Conservation (phyloP, 805 yeast species). For the Saccharomycopsis sp. region DNA sequence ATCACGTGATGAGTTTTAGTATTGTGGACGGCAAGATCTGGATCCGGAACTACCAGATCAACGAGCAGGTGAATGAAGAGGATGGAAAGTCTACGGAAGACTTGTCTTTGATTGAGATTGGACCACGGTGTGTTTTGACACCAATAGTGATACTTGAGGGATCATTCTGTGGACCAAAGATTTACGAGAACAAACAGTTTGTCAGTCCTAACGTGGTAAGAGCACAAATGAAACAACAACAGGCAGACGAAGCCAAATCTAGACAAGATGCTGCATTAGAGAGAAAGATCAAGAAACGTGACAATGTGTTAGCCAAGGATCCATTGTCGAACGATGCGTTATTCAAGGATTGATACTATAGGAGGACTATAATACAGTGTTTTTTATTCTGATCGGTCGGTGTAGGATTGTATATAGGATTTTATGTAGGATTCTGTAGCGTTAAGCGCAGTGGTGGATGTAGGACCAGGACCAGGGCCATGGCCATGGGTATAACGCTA, state of each 20-base stretch:
- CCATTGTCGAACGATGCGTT: slow-evolving; percentile 75
- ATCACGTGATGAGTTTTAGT: slow-evolving; percentile 89
- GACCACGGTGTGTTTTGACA: slow-evolving; percentile 93
- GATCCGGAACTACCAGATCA: slow-evolving; percentile 91
- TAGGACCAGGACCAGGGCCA: no score
- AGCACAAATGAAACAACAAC: slow-evolving; percentile 75
- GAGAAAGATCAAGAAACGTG: slow-evolving; percentile 70
- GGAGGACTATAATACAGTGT: slow-evolving; percentile 5
- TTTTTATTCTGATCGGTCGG: not conserved
- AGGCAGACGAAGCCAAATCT: slow-evolving; percentile 69
- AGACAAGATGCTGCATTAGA: slow-evolving; percentile 77
- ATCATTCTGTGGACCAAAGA: slow-evolving; percentile 95
- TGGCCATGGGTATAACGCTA: no score
- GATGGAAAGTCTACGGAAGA: slow-evolving; percentile 41
- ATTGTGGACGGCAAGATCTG: slow-evolving; percentile 91
- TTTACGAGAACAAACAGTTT: slow-evolving; percentile 93
- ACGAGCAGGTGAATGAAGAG: slow-evolving; percentile 51
- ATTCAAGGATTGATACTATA: slow-evolving; percentile 41
- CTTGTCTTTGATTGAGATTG: slow-evolving; percentile 82
- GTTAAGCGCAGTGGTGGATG: not conserved
- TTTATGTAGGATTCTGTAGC: not conserved
- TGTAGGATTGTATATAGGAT: not conserved
- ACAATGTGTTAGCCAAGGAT: slow-evolving; percentile 66
- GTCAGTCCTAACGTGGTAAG: slow-evolving; percentile 94
- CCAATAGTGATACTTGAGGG: slow-evolving; percentile 90